Base-by-base conservation (phyloP, 371 early-diverging fungal genomes). In the Mucor indicus region DNA sequence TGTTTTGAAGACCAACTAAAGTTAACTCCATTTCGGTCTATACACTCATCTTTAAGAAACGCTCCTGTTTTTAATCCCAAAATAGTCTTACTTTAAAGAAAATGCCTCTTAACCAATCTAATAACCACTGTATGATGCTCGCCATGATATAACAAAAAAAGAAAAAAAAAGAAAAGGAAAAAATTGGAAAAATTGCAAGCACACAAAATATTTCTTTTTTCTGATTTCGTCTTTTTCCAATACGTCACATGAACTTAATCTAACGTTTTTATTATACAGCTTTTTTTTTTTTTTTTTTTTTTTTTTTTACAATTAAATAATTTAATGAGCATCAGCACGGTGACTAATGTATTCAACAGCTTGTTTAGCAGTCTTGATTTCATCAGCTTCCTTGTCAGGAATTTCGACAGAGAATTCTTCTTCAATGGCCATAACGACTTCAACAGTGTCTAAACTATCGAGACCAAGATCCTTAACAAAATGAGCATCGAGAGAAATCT, bases 401-500 rank as follows among this genome's bases (percentile, higher is more conserved):
- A 98, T 90, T 78, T 98, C 98, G 45, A 97, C 88, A 56, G 87
- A 89, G 80, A 98, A 98, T 72, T 98, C 98, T 60, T 98, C 97
- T 77, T 98, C 98, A 55, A 98, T 85, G 38, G 96, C 96, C 94
- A 98, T 97, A 42, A 96, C 92, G 47, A 97, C 94, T 75, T 98
- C 98, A 35, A 97, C 96, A 47, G 92, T 89, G 72, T 97, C 98
- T 62, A 98, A 80, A 62, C 88, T 87, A 72, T 98, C 98, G 50
- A 98, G 73, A 13, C 93, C 93, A 55, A 98, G 90, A 68, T 97
- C 98, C 59, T 89, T 86, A 69, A 80, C 78, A 67, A 97, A 96
- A 71, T 90, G 85, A 24, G 97, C 83, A 53, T 86, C 77, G 49
- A 87, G 73, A 24, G 91, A 68, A 46, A 98, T 72, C 98, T 95